These are phyloP conservation scores for Logfia minima DNA, from an alignment of 129 eudicot genomes.

Conservation along the genomic window DNA sequence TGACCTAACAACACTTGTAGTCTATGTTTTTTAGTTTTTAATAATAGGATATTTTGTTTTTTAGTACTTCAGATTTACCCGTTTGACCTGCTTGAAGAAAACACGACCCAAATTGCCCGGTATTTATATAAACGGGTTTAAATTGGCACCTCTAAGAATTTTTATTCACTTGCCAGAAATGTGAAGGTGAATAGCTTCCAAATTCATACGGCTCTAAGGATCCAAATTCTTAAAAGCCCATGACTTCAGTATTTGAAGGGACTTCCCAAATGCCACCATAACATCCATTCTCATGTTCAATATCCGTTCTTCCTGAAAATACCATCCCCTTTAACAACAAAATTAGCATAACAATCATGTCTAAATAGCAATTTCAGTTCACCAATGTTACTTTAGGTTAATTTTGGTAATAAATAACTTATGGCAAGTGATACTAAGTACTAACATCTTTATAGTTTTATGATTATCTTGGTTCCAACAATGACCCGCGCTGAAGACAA, in stretches of 20 bases:
- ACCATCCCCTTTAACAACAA: constrained; percentile 57
- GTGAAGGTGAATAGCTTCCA: constrained; percentile 72
- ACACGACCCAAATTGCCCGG: neutral
- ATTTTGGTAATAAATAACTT: no score
- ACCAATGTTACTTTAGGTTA: no score
- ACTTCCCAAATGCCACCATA: constrained; percentile 71
- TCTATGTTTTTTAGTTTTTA: no score
- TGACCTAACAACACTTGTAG: no score
- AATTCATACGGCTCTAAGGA: constrained; percentile 43
- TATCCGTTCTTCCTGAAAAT: constrained; percentile 65
- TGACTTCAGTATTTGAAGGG: constrained; percentile 53
- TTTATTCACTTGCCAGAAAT: constrained; percentile 47
- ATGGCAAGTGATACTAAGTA: constrained; percentile 16
- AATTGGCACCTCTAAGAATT: no score
- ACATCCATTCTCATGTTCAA: constrained; percentile 71
- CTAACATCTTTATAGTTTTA: constrained; percentile 69
- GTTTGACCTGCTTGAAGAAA: no score
- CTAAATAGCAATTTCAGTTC: neutral
- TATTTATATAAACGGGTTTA: no score
- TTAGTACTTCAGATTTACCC: no score
- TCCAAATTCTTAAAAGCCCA: constrained; percentile 59
- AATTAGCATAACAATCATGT: neutral
- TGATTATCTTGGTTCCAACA: constrained; percentile 94
- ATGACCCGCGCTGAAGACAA: constrained; percentile 75
- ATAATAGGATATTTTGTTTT: no score